phyloP scores from a whole-genome alignment of 1,139 yeast species.

The Protomyces arabidopsidicola region DNA sequence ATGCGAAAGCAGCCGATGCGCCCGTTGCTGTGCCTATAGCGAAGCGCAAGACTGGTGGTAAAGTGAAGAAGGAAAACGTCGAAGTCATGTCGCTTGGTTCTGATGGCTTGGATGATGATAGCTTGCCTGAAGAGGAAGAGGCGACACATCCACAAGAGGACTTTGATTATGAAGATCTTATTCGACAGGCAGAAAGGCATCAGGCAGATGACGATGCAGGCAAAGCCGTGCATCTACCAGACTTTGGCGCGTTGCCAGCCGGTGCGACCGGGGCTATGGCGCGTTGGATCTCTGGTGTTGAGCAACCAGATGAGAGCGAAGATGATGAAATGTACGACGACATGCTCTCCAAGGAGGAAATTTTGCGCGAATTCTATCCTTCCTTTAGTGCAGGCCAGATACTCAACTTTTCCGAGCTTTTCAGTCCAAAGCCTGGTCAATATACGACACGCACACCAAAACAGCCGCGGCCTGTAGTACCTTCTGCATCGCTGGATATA shows the following conservation, averaged over 20 bases:
- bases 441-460: constrained; percentile 54
- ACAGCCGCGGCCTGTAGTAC: constrained; percentile 55
- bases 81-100: constrained; percentile 10
- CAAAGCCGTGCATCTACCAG: constrained; percentile 9
- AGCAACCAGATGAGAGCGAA: constrained; percentile 35
- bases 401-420: constrained; percentile 61
- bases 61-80: not conserved
- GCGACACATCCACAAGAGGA: constrained; percentile 31
- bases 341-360: constrained; percentile 38
- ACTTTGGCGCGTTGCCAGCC: constrained; percentile 22
- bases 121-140: constrained; percentile 46
- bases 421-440: constrained; percentile 58
- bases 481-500: constrained; percentile 49
- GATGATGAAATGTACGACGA: constrained; percentile 40
- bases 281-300: constrained; percentile 36
- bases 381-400: constrained; percentile 54
- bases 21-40: not conserved
- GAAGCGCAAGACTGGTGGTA: not conserved
- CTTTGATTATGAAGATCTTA: constrained; percentile 36
- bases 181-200: constrained; percentile 34
- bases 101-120: constrained; percentile 27
- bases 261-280: constrained; percentile 34
- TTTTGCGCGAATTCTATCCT: constrained; percentile 52
- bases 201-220: constrained; percentile 29
- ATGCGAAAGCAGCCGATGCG: not conserved